Base-by-base conservation (phyloP, 106 monocot species). In the Alisma plantagoaquatica region DNA sequence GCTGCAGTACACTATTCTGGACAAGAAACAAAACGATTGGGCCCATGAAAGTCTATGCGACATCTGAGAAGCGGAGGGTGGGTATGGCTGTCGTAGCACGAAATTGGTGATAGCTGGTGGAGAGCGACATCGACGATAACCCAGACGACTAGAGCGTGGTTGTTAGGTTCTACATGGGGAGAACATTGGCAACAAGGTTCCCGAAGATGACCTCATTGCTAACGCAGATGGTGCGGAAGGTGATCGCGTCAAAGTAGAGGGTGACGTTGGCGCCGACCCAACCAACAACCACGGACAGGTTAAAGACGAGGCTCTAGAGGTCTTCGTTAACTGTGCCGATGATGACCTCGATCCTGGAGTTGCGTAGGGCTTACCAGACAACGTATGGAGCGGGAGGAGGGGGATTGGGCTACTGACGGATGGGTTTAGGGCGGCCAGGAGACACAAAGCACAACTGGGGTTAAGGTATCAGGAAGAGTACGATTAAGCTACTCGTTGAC, bases 171-270 rank as follows among this genome's bases (percentile, higher is more conserved):
- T 55, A 55, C 54, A 65, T 65, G 2, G 54, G 54, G 28, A 31
- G 54, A 4, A 65, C 65, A n/a, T 65, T 24, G 29, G 3, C 29
- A 10, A 55, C 65, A 0, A 49, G 29, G 11, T 65, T 38, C n/a
- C 65, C 70, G 3, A 60, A 54, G 23, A 65, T 45, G 33, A 70
- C 65, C 51, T 76, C 70, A 22, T 76, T 76, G 1, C 75, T 64
- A 12, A 58, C 70, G 15, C 15, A 27, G 10, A 73, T 55, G 66
- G 54, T 60, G 1, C 59, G 58, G 60, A 73, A 73, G 20, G 22
- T 14, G 23, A 65, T 17, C 7, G 54, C 41, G 12, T n/a, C 9
- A 23, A 31, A 30, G 44, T 65, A 46, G 29, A 55, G 55, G 1
- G 30, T 26, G 0, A 63, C 51, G 23, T 63, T 24, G 33, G 50